Base-by-base conservation (phyloP, 2,329 filamentous ascomycete species). In the Colletotrichum navitas region DNA sequence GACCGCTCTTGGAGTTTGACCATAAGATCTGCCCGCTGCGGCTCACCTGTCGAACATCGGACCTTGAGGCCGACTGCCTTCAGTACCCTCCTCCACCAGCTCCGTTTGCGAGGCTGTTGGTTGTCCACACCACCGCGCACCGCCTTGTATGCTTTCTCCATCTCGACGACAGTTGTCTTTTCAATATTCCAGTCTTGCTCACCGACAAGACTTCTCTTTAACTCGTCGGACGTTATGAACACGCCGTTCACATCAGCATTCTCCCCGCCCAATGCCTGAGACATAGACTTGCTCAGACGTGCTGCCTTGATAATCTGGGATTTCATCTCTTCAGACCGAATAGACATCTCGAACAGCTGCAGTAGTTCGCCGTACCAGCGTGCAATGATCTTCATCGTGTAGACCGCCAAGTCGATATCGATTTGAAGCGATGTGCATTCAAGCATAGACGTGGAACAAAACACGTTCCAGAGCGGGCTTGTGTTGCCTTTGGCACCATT, bases 331-430 rank as follows among this genome's bases (percentile, higher is more conserved):
- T 14, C 29, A 8, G 24, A 49, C 18, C 32, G 47, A n/a, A 63
- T 24, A 8, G 61, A 34, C 11, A 43, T 49, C 12, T 43, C 29
- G 18, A 51, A 52, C 12, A 63, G 41, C 1, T 18, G 6, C 24
- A 32, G 26, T 14, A 54, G 45, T 34, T 63, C 47, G 10, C n/a
- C 47, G 21, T 54, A 54, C 34, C 61, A 63, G 18, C 34, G 24
- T 11, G 41, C 47, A 29, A 54, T 14, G 14, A 43, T 29, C 18
- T 43, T 54, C 5, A 39, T 63, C n/a, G 49, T 41, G 61, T 43
- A 54, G 36, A 54, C 34, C 4, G 24, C 36, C 61, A 63, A 43
- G 36, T 63, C 47, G n/a, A 63, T n/a, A 16, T 63, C 61, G 24
- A 63, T 34, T 18, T 54, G 61, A 32, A 54, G 47, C 14, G 61